These are phyloP conservation scores for Annulohypoxylon moriforme DNA, from an alignment of 495 filamentous ascomycete species.

Conservation along the genomic window DNA sequence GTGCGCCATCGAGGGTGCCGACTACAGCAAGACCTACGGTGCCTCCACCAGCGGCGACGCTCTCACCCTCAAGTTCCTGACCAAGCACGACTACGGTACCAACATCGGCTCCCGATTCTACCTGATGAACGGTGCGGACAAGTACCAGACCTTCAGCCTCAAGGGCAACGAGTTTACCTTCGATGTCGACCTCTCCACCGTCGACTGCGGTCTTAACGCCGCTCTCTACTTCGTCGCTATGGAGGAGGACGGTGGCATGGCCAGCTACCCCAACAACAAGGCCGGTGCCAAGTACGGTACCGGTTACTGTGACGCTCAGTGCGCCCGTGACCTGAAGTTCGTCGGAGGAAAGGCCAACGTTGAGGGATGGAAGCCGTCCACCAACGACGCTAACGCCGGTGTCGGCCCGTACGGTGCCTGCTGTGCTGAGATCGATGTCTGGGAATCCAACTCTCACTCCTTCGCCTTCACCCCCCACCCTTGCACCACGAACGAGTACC, in stretches of 20 bases:
- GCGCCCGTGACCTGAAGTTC: constrained; percentile 65
- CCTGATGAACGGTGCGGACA: constrained; percentile 63
- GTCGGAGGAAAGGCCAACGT: constrained; percentile 67
- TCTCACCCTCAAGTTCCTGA: constrained; percentile 67
- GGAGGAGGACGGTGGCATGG: constrained; percentile 65
- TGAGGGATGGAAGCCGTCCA: constrained; percentile 69
- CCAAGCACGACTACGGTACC: constrained; percentile 59
- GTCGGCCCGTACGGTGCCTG: constrained; percentile 71
- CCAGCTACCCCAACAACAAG: constrained; percentile 64
- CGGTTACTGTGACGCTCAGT: constrained; percentile 71
- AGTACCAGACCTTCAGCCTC: constrained; percentile 68
- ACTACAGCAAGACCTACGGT: constrained; percentile 62
- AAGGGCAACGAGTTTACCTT: constrained; percentile 70
- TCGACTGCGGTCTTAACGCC: constrained; percentile 67
- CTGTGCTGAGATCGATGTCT: constrained; percentile 81
- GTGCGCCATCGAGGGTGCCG: constrained; percentile 63
- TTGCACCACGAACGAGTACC: constrained; percentile 67
- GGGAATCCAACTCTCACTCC: constrained; percentile 76
- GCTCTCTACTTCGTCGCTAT: constrained; percentile 71
- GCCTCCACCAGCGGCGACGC: constrained; percentile 60
- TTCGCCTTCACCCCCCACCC: constrained; percentile 75
- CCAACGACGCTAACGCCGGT: constrained; percentile 70
- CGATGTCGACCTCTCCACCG: constrained; percentile 67
- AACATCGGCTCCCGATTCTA: constrained; percentile 67
- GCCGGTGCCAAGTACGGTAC: constrained; percentile 71